These are phyloP conservation scores for Calonectria honghensis DNA, from an alignment of 2,329 filamentous ascomycete genomes.

Conservation along the genomic window DNA sequence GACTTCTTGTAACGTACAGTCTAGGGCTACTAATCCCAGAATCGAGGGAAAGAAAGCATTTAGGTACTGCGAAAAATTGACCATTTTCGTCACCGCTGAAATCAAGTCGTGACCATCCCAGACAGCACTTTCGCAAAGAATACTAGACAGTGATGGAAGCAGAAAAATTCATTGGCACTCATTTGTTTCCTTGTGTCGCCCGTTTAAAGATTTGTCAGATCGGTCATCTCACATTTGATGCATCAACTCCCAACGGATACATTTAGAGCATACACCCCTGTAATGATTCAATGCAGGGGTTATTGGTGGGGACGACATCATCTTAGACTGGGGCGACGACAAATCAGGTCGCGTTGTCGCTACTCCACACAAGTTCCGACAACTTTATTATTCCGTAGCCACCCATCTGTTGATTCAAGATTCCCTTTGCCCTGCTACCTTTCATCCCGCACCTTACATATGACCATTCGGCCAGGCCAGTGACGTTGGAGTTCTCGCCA, in stretches of 20 bases:
- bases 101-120: not conserved
- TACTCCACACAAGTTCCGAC: not conserved
- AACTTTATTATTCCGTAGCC: not conserved
- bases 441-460: not conserved
- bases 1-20: not conserved
- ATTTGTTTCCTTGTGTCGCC: not conserved
- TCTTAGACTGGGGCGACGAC: not conserved
- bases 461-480: not conserved
- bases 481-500: not conserved
- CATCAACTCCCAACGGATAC: not conserved
- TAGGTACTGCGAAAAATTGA: not conserved
- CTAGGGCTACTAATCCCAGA: not conserved
- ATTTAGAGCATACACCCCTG: not conserved
- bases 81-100: not conserved
- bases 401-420: conserved; percentile 14
- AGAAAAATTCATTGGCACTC: not conserved
- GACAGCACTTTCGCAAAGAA: not conserved
- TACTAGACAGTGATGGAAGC: not conserved
- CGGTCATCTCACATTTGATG: not conserved
- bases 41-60: not conserved
- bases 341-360: not conserved
- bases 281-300: conserved; percentile 19
- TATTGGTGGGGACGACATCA: not conserved
- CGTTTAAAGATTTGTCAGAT: not conserved
- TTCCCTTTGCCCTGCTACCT: not conserved